These are phyloP conservation scores for Linanthus parryae DNA, from an alignment of 148 eudicot species.

Conservation along the genomic window DNA sequence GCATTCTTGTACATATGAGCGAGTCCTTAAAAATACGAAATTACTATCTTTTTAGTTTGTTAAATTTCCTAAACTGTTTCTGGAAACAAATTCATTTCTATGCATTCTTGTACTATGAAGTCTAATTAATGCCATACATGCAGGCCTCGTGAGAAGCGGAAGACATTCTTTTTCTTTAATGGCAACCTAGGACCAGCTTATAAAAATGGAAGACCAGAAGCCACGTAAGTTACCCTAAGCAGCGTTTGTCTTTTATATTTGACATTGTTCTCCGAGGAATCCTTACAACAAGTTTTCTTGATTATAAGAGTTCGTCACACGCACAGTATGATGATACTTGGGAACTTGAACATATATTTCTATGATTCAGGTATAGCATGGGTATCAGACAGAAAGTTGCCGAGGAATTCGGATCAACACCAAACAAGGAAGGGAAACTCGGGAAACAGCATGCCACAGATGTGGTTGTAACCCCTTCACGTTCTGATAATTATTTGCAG, in stretches of 20 bases:
- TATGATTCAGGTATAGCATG: slow-evolving; percentile 81
- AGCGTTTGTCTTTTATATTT: neutral
- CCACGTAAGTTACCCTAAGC: slow-evolving; percentile 45
- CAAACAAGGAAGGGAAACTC: slow-evolving; percentile 71
- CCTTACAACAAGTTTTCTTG: too few relatives aligned
- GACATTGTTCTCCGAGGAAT: too few relatives aligned
- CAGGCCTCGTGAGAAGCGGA: slow-evolving; percentile 81
- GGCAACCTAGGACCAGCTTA: slow-evolving; percentile 92
- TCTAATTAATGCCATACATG: slow-evolving; percentile 3
- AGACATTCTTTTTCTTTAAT: slow-evolving; percentile 78
- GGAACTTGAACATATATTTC: too few relatives aligned
- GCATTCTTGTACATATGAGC: too few relatives aligned
- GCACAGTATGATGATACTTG: too few relatives aligned
- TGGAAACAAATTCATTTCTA: too few relatives aligned
- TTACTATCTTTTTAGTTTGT: too few relatives aligned
- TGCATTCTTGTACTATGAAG: too few relatives aligned
- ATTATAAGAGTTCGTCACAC: too few relatives aligned
- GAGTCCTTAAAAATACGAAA: too few relatives aligned
- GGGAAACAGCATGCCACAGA: slow-evolving; percentile 82
- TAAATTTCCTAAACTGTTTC: too few relatives aligned
- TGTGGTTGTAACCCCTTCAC: slow-evolving; percentile 79
- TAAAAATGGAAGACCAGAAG: slow-evolving; percentile 83
- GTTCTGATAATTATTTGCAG: slow-evolving; percentile 54
- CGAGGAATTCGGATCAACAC: slow-evolving; percentile 79
- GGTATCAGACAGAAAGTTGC: slow-evolving; percentile 91